Evolutionary conservation across 2,329 filamentous ascomycete species (phyloP).

Genomic region (Aspergillus thermomutatus): DNA sequence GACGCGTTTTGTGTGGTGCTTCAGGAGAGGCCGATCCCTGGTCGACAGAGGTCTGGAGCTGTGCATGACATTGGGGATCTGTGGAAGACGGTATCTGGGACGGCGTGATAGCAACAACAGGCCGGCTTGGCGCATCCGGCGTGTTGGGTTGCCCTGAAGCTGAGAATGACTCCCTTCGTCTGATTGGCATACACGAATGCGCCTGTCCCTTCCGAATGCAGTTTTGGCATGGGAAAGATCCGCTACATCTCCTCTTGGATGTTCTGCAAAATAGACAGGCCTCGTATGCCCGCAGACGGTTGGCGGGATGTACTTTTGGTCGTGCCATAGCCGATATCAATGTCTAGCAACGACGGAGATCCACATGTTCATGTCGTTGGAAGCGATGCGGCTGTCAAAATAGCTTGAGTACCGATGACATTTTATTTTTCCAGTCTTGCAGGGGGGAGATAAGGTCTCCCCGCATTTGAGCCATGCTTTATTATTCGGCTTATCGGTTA

Average conservation of each 20-base stretch:
- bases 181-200: constrained; percentile 32
- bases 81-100: neutral
- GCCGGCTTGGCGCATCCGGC: neutral
- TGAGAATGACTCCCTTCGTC: constrained; percentile 10
- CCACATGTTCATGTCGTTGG: neutral
- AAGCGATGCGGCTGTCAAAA: neutral
- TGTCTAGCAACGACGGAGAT: neutral
- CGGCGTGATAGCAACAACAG: neutral
- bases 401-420: neutral
- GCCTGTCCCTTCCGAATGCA: constrained; percentile 46
- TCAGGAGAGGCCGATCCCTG: constrained; percentile 23
- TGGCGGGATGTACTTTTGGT: constrained; percentile 49
- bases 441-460: neutral
- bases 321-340: constrained; percentile 44
- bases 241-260: constrained; percentile 53
- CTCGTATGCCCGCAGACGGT: constrained; percentile 48
- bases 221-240: constrained; percentile 47
- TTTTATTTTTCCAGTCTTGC: neutral
- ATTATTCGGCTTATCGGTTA: neutral
- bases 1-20: constrained; percentile 29
- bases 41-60: neutral
- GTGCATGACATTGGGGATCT: neutral
- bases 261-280: constrained; percentile 49
- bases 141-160: neutral
- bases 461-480: neutral